phyloP scores from a whole-genome alignment of 345 rosid genomes.

The Acer yangbiense region DNA sequence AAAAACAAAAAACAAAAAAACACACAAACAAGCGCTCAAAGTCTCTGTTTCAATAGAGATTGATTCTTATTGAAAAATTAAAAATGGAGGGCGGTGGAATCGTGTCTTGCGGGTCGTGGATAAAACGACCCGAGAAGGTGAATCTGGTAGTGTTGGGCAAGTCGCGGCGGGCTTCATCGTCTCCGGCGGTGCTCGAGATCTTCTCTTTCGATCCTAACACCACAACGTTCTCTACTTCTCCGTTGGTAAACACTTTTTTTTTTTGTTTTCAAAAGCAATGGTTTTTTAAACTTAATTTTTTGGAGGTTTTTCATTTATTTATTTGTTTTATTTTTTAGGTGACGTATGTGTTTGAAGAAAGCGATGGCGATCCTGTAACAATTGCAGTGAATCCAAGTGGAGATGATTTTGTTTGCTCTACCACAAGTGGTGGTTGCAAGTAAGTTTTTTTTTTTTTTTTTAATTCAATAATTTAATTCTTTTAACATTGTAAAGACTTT shows the following conservation, averaged over 20 bases:
- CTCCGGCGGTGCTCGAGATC: slow-evolving; percentile 65
- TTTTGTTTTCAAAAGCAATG: not conserved
- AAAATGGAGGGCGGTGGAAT: slow-evolving; percentile 50
- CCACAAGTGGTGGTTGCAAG: slow-evolving; percentile 86
- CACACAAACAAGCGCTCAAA: not conserved
- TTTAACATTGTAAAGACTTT: not conserved
- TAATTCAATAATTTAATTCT: not conserved
- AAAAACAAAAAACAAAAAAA: not conserved
- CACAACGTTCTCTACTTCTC: slow-evolving; percentile 65
- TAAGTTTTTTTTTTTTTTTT: slow-evolving; percentile 34
- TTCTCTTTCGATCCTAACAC: slow-evolving; percentile 80
- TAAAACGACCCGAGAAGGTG: slow-evolving; percentile 78
- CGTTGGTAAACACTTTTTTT: slow-evolving; percentile 48
- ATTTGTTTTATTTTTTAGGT: slow-evolving; percentile 38
- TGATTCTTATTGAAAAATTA: too few relatives aligned
- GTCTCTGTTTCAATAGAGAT: too few relatives aligned
- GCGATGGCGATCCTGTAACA: slow-evolving; percentile 68
- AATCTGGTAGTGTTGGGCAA: slow-evolving; percentile 64
- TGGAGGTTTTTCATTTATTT: slow-evolving; percentile 12
- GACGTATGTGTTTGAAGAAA: slow-evolving; percentile 60
- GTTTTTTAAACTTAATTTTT: not conserved
- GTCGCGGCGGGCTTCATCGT: slow-evolving; percentile 46
- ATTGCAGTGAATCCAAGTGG: slow-evolving; percentile 85
- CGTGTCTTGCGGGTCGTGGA: slow-evolving; percentile 89
- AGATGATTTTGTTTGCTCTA: slow-evolving; percentile 77